These are phyloP conservation scores for Fusarium agapanthi DNA, from an alignment of 2,329 filamentous ascomycete species.

Conservation along the genomic window DNA sequence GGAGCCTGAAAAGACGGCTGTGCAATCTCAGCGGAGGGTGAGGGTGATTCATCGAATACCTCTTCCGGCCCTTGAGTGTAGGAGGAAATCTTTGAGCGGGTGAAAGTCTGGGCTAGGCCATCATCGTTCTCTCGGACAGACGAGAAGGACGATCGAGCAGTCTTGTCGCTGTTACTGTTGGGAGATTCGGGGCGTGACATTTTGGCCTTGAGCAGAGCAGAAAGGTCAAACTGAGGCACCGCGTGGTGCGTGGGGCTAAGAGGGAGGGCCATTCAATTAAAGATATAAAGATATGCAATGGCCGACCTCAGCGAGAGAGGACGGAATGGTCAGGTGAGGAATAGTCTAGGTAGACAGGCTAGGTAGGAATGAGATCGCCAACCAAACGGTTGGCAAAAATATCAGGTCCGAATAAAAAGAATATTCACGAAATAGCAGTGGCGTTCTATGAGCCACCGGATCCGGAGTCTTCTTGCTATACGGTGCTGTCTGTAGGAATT, in stretches of 20 bases:
- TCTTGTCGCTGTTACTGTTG: constrained; percentile 47
- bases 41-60: constrained; percentile 60
- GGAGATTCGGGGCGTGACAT: constrained; percentile 51
- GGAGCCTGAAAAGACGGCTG: constrained; percentile 60
- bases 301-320: constrained; percentile 30
- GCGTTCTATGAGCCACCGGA: constrained; percentile 35
- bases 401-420: constrained; percentile 11
- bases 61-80: constrained; percentile 61
- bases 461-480: constrained; percentile 26
- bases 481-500: neutral
- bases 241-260: constrained; percentile 45
- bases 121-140: constrained; percentile 69
- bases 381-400: constrained; percentile 34
- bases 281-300: constrained; percentile 24
- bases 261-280: constrained; percentile 46
- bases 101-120: constrained; percentile 69
- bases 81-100: constrained; percentile 68
- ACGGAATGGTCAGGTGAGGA: constrained; percentile 2
- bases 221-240: constrained; percentile 49
- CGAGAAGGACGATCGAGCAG: constrained; percentile 66
- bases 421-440: constrained; percentile 25
- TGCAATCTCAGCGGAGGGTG: constrained; percentile 52
- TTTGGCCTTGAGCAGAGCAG: constrained; percentile 48
- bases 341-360: neutral
- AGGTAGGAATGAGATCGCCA: constrained; percentile 27